These are phyloP conservation scores for Suhomyces choctaworum DNA, from an alignment of 1,139 yeast species.

Conservation along the genomic window DNA sequence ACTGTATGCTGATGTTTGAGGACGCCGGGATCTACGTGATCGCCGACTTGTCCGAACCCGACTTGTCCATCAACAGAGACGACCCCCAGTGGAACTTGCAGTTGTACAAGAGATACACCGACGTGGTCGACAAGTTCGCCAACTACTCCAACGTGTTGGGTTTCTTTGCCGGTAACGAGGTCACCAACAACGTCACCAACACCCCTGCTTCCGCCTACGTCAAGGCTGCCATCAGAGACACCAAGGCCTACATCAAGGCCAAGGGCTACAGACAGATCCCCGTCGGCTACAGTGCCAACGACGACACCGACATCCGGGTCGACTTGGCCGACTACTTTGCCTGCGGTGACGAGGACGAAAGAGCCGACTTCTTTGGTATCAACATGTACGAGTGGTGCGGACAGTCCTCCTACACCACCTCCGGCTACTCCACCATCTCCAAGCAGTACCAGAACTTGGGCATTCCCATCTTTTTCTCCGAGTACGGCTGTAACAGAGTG, in stretches of 20 bases:
- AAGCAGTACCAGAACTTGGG: slow-evolving; percentile 67
- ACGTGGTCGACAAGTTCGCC: slow-evolving; percentile 70
- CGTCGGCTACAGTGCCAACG: slow-evolving; percentile 88
- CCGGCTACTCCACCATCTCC: slow-evolving; percentile 79
- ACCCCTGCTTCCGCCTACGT: slow-evolving; percentile 83
- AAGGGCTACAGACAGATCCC: slow-evolving; percentile 73
- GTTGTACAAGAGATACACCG: slow-evolving; percentile 65
- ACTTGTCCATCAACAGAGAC: slow-evolving; percentile 61
- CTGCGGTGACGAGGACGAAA: slow-evolving; percentile 62
- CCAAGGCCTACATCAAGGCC: slow-evolving; percentile 68
- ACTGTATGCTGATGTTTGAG: slow-evolving; percentile 64
- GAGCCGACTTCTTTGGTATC: slow-evolving; percentile 89
- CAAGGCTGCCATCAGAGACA: slow-evolving; percentile 86
- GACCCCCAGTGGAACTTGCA: slow-evolving; percentile 60
- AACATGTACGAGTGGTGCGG: slow-evolving; percentile 99
- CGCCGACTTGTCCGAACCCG: slow-evolving; percentile 72
- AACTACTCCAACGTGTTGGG: slow-evolving; percentile 77
- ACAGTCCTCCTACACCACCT: slow-evolving; percentile 53
- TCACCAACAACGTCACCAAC: slow-evolving; percentile 69
- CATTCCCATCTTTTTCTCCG: slow-evolving; percentile 85
- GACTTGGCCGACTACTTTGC: slow-evolving; percentile 78
- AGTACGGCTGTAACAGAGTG: slow-evolving; percentile 84
- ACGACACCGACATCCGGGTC: slow-evolving; percentile 69
- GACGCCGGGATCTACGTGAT: slow-evolving; percentile 81
- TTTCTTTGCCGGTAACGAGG: slow-evolving; percentile 92